phyloP scores from a whole-genome alignment of 345 rosid species.

The Cardamine resedifolia region DNA sequence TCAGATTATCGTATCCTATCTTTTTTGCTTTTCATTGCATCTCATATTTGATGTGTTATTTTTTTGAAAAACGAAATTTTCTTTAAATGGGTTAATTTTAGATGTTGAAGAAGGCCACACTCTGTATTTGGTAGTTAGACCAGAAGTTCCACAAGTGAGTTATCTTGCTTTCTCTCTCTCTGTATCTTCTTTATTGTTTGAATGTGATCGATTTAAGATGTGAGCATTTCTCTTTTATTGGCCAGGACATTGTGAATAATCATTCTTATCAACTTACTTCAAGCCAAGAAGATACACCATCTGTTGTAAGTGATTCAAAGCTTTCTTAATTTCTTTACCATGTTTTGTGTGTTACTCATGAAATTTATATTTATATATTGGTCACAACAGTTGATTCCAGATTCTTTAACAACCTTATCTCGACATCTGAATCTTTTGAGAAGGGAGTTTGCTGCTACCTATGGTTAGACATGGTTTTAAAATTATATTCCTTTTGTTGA shows the following conservation, averaged over 20 bases:
- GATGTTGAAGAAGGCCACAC: slow-evolving; percentile 53
- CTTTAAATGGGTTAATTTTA: slow-evolving; percentile 22
- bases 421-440: slow-evolving; percentile 27
- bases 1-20: slow-evolving; percentile 52
- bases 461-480: slow-evolving; percentile 26
- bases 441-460: slow-evolving; percentile 33
- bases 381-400: neutral
- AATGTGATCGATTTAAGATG: neutral
- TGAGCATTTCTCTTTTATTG: slow-evolving; percentile 6
- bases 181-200: neutral
- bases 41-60: neutral
- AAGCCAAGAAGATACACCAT: neutral
- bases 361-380: neutral
- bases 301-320: neutral
- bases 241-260: neutral
- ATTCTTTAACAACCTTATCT: neutral
- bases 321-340: neutral
- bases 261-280: slow-evolving; percentile 7
- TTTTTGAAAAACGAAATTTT: neutral
- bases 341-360: neutral
- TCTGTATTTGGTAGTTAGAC: slow-evolving; percentile 44
- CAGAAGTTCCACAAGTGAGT: slow-evolving; percentile 36
- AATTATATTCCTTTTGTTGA: neutral
- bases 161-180: neutral
- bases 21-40: neutral